A percentile compares a stretch with the other conserved stretches of the same genome.
phyloP scores from a whole-genome alignment of 495 filamentous ascomycete genomes.

The Daldinia vernicosa region DNA sequence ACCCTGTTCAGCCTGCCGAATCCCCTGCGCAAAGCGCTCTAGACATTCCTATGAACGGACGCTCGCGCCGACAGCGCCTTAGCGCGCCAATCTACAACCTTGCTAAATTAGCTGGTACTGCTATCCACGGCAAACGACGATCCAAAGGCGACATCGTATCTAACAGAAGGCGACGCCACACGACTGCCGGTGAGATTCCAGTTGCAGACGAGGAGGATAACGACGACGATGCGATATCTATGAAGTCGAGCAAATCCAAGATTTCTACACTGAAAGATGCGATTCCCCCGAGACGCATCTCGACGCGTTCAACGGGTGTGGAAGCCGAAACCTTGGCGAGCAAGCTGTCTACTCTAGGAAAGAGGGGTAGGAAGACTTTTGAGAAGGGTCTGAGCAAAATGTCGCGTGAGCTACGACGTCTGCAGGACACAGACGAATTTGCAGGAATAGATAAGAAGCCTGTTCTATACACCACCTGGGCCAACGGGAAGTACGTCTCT shows the following conservation, averaged over 20 bases:
- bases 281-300: conserved; percentile 47
- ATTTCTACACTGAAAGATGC: conserved; percentile 47
- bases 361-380: conserved; percentile 56
- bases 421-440: conserved; percentile 64
- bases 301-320: conserved; percentile 56
- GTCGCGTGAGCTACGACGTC: conserved; percentile 58
- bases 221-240: conserved; percentile 20
- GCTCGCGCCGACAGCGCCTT: conserved; percentile 56
- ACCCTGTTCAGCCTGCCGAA: conserved; percentile 4
- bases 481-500: conserved; percentile 60
- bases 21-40: conserved; percentile 7
- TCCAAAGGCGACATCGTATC: conserved; percentile 50
- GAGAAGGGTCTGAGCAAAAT: conserved; percentile 51
- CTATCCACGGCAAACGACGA: conserved; percentile 53
- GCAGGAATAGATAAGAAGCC: conserved; percentile 61
- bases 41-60: conserved; percentile 41
- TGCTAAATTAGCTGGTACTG: conserved; percentile 59
- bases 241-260: conserved; percentile 41
- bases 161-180: conserved; percentile 50
- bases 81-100: conserved; percentile 65
- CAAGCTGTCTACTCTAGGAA: conserved; percentile 56
- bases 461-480: conserved; percentile 61
- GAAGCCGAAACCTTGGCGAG: conserved; percentile 55
- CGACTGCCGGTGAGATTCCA: conserved; percentile 52
- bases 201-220: conserved; percentile 31